These are phyloP conservation scores for Phytophthora crassamura DNA, from an alignment of 352 stramenopile genomes.

Conservation along the genomic window DNA sequence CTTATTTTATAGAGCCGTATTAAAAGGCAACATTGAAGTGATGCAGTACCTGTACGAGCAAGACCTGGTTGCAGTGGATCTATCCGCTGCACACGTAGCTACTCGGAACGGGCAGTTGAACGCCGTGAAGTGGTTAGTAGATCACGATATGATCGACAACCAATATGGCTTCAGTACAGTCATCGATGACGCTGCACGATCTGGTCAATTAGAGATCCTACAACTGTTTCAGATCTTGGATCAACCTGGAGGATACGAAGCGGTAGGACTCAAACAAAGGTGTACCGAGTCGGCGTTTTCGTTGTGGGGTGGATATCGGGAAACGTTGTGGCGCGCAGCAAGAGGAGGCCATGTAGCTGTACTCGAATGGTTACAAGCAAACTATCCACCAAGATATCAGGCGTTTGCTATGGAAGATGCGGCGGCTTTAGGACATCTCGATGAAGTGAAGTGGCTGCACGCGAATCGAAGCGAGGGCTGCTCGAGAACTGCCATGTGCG, in stretches of 20 bases:
- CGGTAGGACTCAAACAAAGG: background rate
- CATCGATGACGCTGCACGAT: background rate
- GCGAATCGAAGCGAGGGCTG: background rate
- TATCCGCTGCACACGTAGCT: background rate
- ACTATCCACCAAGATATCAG: no score
- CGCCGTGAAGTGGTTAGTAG: background rate
- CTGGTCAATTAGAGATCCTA: slow-evolving; percentile 12
- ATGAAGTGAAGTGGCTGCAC: background rate
- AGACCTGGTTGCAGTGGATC: no score
- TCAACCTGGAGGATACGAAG: background rate
- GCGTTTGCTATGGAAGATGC: background rate
- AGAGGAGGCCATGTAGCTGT: background rate
- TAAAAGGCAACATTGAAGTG: background rate
- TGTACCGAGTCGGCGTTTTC: slow-evolving; percentile 2
- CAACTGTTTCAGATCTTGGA: slow-evolving; percentile 7
- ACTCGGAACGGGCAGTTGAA: background rate
- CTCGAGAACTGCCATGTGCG: background rate
- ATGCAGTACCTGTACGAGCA: slow-evolving; percentile 5
- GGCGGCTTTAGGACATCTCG: background rate
- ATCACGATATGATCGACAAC: slow-evolving; percentile 3
- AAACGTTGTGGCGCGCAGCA: no score
- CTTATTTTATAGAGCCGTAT: no score
- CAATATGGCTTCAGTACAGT: background rate
- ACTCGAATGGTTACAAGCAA: background rate
- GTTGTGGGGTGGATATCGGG: background rate